phyloP scores from a whole-genome alignment of 352 stramenopile species.

The Phytophthora quininea region DNA sequence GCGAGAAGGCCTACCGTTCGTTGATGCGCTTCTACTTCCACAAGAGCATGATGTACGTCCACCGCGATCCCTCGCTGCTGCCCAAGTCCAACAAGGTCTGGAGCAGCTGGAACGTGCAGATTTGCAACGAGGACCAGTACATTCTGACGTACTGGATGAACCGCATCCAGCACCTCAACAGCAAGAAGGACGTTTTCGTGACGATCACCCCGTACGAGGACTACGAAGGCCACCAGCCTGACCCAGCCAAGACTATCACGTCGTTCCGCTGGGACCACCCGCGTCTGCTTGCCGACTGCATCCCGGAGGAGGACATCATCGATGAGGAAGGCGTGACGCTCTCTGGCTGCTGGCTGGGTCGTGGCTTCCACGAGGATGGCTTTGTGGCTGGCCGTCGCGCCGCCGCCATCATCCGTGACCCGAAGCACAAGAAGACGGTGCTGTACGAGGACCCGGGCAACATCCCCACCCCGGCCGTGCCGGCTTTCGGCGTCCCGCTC shows the following conservation, averaged over 20 bases:
- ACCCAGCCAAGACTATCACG: slow-evolving; percentile 49
- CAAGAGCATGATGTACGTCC: slow-evolving; percentile 85
- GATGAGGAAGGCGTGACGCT: slow-evolving; percentile 77
- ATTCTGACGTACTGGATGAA: slow-evolving; percentile 87
- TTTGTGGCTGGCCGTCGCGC: slow-evolving; percentile 72
- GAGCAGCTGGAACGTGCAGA: slow-evolving; percentile 77
- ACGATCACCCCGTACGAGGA: slow-evolving; percentile 68
- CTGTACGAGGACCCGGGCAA: slow-evolving; percentile 82
- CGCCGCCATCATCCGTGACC: slow-evolving; percentile 66
- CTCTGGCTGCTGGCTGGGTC: slow-evolving; percentile 70
- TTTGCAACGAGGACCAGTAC: slow-evolving; percentile 74
- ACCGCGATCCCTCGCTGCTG: slow-evolving; percentile 65
- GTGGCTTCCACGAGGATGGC: slow-evolving; percentile 79
- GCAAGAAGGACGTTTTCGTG: slow-evolving; percentile 76
- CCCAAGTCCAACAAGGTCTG: slow-evolving; percentile 64
- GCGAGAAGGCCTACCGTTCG: slow-evolving; percentile 48
- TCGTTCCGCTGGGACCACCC: slow-evolving; percentile 80
- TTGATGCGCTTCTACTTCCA: slow-evolving; percentile 77
- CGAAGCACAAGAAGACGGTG: slow-evolving; percentile 60
- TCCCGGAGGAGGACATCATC: slow-evolving; percentile 77
- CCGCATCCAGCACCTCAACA: slow-evolving; percentile 77
- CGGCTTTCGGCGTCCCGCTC: slow-evolving; percentile 63
- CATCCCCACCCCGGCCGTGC: slow-evolving; percentile 66
- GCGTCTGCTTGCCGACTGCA: slow-evolving; percentile 67
- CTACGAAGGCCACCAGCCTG: slow-evolving; percentile 56